Percentiles rank a stretch among this genome's conserved stretches.
phyloP scores from a whole-genome alignment of 192 early-diverging fungal genomes.

The Linnemannia zychae region DNA sequence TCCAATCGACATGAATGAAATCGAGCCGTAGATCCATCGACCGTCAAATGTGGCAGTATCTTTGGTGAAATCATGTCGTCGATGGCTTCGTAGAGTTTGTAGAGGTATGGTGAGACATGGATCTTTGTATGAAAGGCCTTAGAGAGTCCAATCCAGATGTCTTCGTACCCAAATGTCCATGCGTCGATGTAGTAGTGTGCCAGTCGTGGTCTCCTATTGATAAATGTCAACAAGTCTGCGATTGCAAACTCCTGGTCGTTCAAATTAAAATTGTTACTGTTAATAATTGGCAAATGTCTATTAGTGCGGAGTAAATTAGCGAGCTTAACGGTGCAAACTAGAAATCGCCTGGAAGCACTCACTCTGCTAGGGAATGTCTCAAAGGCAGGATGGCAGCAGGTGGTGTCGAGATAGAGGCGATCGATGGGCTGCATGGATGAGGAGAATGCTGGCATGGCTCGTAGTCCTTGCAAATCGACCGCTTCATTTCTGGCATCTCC shows the following conservation, averaged over 20 bases:
- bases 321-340: background rate
- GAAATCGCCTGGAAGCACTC: too few relatives aligned
- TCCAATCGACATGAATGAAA: conserved; percentile 52
- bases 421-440: conserved; percentile 42
- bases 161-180: conserved; percentile 65
- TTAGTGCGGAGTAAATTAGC: background rate
- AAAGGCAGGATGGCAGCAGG: conserved; percentile 57
- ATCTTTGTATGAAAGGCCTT: conserved; percentile 58
- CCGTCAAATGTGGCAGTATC: conserved; percentile 35
- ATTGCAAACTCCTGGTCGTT: conserved; percentile 32
- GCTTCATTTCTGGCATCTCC: conserved; percentile 48
- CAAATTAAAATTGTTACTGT: background rate
- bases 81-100: conserved; percentile 42
- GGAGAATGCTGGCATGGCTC: conserved; percentile 23
- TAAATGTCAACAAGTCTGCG: conserved; percentile 40
- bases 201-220: conserved; percentile 33
- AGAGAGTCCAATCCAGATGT: conserved; percentile 59
- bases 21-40: conserved; percentile 28
- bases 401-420: conserved; percentile 65
- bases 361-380: conserved; percentile 55
- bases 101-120: conserved; percentile 29
- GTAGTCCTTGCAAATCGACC: conserved; percentile 21
- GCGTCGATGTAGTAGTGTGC: conserved; percentile 59
- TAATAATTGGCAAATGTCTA: background rate
- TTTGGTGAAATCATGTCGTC: conserved; percentile 42